These are phyloP conservation scores for Glycyrrhiza uralensis DNA, from an alignment of 306 rosid genomes.

Conservation along the genomic window DNA sequence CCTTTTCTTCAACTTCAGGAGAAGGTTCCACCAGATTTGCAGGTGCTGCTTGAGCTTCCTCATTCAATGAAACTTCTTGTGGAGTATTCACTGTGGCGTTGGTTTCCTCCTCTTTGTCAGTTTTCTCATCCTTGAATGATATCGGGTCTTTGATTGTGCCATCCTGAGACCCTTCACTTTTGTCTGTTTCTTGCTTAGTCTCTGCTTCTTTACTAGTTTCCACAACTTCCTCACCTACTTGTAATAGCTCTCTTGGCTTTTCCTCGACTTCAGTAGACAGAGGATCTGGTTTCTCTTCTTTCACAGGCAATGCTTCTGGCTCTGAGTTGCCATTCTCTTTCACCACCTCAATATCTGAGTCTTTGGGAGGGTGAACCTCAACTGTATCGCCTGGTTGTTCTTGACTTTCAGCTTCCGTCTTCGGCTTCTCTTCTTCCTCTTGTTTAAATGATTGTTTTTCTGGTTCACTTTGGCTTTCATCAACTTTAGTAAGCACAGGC, in stretches of 20 bases:
- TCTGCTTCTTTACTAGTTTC: conserved; percentile 29
- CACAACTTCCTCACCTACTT: conserved; percentile 29
- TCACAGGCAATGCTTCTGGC: conserved; percentile 16
- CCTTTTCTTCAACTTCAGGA: conserved; percentile 26
- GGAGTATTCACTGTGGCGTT: background rate
- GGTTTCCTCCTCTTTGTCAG: conserved; percentile 26
- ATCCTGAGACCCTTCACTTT: conserved; percentile 24
- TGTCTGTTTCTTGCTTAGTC: conserved; percentile 22
- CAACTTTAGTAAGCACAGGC: conserved; percentile 27
- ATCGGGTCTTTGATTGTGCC: conserved; percentile 17
- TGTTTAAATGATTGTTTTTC: conserved; percentile 22
- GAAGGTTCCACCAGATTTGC: conserved; percentile 31
- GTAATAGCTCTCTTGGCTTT: conserved; percentile 23
- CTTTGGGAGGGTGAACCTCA: background rate
- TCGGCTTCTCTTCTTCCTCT: conserved; percentile 18
- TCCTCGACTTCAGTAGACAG: conserved; percentile 27
- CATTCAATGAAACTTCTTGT: conserved; percentile 30
- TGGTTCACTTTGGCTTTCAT: conserved; percentile 31
- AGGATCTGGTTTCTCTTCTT: conserved; percentile 21
- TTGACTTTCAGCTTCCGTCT: conserved; percentile 9
- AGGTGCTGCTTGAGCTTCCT: conserved; percentile 20
- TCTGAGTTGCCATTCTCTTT: conserved; percentile 22
- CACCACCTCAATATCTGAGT: conserved; percentile 18
- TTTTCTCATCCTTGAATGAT: conserved; percentile 21
- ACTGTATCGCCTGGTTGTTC: conserved; percentile 12